Evolutionary conservation across 164 flowering plant genomes (phyloP), one percentile per base, ranked within the genome.

Genomic region (Stephania yunnanensis): DNA sequence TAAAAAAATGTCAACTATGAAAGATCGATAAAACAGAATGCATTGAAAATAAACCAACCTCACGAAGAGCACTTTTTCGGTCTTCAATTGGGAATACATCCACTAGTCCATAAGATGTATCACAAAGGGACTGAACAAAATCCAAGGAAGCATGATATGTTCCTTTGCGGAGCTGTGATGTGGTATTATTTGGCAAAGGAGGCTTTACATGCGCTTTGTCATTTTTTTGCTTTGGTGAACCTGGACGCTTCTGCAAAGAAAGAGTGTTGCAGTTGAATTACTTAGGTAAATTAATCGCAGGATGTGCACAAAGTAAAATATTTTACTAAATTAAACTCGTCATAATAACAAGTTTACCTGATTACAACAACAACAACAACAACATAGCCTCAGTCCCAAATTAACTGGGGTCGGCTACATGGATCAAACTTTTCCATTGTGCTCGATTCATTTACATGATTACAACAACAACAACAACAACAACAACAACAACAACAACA

Each of bases 21-120:
- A 76, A 52, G 9, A 70, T 36, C 2, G 30, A 31, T 48, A 68
- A 58, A 19, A 71, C 66, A 71, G 68, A 75, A 20, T 46, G 19
- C 77, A 15, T 9, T 58, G 46, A 72, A 72, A 73, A 5, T 42
- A 69, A 50, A 52, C 76, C 75, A 80, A 95, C 99, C 99, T 96
- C 99, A 65, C 86, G 78, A 77, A 96, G 97, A 75, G 99, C 93
- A 82, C 86, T 83, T 88, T 90, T 94, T 69, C 99, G 95, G 86
- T 96, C 99, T 84, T 96, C 98, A 81, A 91, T 74, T 7, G 97
- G 97, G 85, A 96, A 93, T 77, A 96, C 84, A 86, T 96, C 99
- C 50, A 96, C 97, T 78, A 96, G 87, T 22, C 94, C 95, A 85
- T 88, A 95, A 36, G 99, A 95, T 68, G 93, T 92, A 67, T 96